Base-by-base conservation (phyloP, 108 stramenopile species). In the Discostella stelligeroides region DNA sequence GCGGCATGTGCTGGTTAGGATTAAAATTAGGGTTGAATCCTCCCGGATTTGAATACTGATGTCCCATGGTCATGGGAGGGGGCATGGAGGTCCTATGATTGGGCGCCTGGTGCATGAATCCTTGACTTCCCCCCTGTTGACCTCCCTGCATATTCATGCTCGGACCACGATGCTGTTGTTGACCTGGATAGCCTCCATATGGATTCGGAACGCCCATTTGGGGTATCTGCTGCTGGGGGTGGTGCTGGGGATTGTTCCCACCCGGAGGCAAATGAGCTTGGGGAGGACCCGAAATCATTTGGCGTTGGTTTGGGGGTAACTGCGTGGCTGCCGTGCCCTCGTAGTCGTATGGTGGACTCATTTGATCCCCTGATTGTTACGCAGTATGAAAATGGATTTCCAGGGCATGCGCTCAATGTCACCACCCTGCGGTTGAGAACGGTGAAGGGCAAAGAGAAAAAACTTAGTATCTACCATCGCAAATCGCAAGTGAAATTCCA, bases 1-100 rank as follows among this genome's bases (percentile, higher is more conserved):
- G 79, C 63, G 30, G 72, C 74, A 67, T 72, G 70, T 72, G 82
- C 70, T 79, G 72, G 29, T 51, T 51, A 30, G 28, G 68, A 37
- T 68, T 68, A 20, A 57, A 70, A 60, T 61, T 70, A 39, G 60
- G 46, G 40, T 71, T 61, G 60, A 62, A 60, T 38, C 67, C 67
- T 0, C 54, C 42, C 47, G 34, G 48, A 25, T 62, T 71, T 23
- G 42, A 37, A 48, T 57, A 71, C 53, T 71, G 70, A 42, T 51
- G 50, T 25, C 60, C 51, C 70, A 71, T 62, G 61, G 54, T 71
- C 60, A 71, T 71, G 39, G 65, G 39, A 66, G 57, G 57, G 57
- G 57, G 57, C 39, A 41, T 18, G 37, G 57, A 58, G 34, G 27
- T 39, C 57, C 57, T 58, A 58, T 58, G 57, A 11, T 58, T 58